Evolutionary conservation across 2,329 filamentous ascomycete genomes (phyloP), one percentile per base, ranked within the genome.

Genomic region (Penicillium sp.): DNA sequence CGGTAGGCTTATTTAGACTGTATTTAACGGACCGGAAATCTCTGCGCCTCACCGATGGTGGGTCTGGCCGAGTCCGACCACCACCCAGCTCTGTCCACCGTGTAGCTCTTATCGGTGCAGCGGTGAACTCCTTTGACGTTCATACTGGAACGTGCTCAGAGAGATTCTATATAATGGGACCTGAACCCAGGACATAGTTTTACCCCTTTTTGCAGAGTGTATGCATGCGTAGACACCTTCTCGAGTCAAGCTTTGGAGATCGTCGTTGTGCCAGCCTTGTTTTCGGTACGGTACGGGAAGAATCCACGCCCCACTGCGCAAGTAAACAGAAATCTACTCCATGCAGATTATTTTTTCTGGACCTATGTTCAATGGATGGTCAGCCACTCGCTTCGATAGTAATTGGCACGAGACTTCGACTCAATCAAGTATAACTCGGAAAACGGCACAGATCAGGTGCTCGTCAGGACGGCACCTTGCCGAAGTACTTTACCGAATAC

Each of bases 21-120:
- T 23, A 23, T 4, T 23, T 50, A 50, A 47, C 52, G n/a, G 50
- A 58, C 53, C 50, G 43, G 39, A 56, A 57, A 51, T 52, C 51
- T 56, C 51, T 56, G 49, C 54, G 18, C 15, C 47, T 58, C 51
- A 59, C 50, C 50, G 54, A 33, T 8, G 41, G 54, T 59, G 58
- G 58, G 53, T 32, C 56, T 35, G 3, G 28, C 38, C 7, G 20
- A 27, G 15, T 40, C 47, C 8, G 24, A 47, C 37, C 41, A 31
- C 27, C 39, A 20, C 24, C 37, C 15, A 47, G 27, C 44, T 31
- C 39, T 29, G 35, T 29, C 37, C 42, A 39, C 10, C n/a, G 45
- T 37, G 15, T n/a, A n/a, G 15, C 32, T 49, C 47, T 56, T 55
- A 53, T 56, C 51, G 53, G 47, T 18, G 27, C 3, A 20, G 15